phyloP scores from a whole-genome alignment of 495 filamentous ascomycete genomes.

The Penicillium bialowiezense region DNA sequence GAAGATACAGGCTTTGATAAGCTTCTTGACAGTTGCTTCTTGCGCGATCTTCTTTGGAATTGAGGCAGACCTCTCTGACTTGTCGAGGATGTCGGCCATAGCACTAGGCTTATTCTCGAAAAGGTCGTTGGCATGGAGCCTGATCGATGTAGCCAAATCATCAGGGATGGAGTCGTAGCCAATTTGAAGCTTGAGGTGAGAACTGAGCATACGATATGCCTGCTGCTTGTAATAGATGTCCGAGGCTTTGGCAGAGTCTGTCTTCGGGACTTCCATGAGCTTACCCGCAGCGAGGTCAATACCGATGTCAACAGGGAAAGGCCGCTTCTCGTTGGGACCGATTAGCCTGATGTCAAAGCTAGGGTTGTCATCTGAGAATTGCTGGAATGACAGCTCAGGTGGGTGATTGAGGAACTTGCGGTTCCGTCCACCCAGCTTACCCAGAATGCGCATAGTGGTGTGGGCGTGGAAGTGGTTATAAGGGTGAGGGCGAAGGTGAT shows the following conservation, averaged over 20 bases:
- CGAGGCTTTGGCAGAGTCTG: constrained; percentile 61
- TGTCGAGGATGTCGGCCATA: constrained; percentile 56
- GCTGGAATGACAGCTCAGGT: constrained; percentile 72
- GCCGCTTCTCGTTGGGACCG: constrained; percentile 79
- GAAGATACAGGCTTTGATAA: constrained; percentile 85
- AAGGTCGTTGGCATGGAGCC: constrained; percentile 85
- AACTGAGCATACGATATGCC: constrained; percentile 77
- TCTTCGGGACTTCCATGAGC: constrained; percentile 72
- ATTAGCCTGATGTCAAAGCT: constrained; percentile 87
- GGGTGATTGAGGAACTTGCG: constrained; percentile 90
- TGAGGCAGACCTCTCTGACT: constrained; percentile 74
- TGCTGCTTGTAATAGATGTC: constrained; percentile 91
- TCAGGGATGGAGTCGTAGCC: constrained; percentile 86
- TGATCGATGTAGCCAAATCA: constrained; percentile 77
- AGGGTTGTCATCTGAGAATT: constrained; percentile 79
- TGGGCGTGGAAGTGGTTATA: constrained; percentile 97
- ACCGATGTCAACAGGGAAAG: constrained; percentile 81
- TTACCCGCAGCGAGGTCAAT: constrained; percentile 86
- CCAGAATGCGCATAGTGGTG: constrained; percentile 96
- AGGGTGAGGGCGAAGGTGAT: constrained; percentile 85
- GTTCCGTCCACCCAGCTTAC: constrained; percentile 94
- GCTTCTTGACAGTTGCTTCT: constrained; percentile 74
- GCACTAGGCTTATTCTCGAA: constrained; percentile 64
- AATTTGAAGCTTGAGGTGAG: constrained; percentile 85
- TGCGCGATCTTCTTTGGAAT: constrained; percentile 82